A percentile compares a stretch with the other conserved stretches of the same genome.
These are phyloP conservation scores for Leptographium galeiforme DNA, from an alignment of 2,329 filamentous ascomycete genomes.

Conservation along the genomic window DNA sequence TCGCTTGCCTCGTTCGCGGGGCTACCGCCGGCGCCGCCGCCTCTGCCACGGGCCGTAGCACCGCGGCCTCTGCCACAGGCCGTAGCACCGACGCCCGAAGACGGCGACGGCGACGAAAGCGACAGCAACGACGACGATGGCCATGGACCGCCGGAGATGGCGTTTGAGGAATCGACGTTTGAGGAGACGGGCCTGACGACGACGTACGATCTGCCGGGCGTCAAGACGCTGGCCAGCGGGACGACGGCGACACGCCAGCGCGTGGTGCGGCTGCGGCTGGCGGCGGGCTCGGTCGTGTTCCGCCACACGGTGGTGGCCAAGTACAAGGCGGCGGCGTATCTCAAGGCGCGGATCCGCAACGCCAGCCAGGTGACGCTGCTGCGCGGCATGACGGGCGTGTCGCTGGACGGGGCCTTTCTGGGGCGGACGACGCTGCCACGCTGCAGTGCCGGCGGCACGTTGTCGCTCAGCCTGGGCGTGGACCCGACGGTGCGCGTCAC, in stretches of 20 bases:
- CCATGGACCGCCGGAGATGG: conserved; percentile 19
- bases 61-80: too few species aligned
- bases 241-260: conserved; percentile 42
- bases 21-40: too few species aligned
- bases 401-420: conserved; percentile 50
- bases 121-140: too few species aligned
- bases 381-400: conserved; percentile 40
- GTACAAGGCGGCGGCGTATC: conserved; percentile 44
- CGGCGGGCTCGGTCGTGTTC: conserved; percentile 29
- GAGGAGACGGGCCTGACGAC: conserved; percentile 47
- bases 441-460: conserved; percentile 38
- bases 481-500: conserved; percentile 42
- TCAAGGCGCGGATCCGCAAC: conserved; percentile 44
- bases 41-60: too few species aligned
- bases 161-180: conserved; percentile 38
- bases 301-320: conserved; percentile 47
- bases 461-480: conserved; percentile 43
- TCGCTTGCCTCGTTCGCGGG: too few species aligned
- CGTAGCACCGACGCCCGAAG: too few species aligned
- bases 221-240: conserved; percentile 41
- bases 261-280: conserved; percentile 36
- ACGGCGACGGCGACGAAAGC: conserved; percentile 12
- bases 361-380: conserved; percentile 41
- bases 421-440: conserved; percentile 41
- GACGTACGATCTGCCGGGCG: conserved; percentile 45